Conservation (phyloP, 2,329 filamentous ascomycete species). For the Fusarium subglutinans region DNA sequence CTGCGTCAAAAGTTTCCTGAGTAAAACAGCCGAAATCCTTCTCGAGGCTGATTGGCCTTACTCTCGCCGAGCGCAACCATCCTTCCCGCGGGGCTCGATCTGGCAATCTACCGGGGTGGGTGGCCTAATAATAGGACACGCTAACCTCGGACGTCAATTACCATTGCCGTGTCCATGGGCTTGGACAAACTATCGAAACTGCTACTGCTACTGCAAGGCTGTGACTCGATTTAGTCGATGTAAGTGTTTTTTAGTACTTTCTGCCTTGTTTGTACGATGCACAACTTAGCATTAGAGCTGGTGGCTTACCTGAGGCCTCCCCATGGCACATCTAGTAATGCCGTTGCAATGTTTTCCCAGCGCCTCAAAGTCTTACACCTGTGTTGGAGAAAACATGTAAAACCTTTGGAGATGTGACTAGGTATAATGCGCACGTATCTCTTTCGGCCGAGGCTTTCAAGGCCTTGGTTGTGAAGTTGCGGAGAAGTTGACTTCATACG, state of each 20-base stretch:
- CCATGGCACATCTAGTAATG: background rate
- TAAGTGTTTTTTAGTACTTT: slow-evolving; percentile 17
- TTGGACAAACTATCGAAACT: slow-evolving; percentile 21
- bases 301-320: slow-evolving; percentile 36
- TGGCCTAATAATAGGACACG: slow-evolving; percentile 35
- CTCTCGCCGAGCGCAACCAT: slow-evolving; percentile 11
- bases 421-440: background rate
- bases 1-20: slow-evolving; percentile 11
- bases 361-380: background rate
- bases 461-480: background rate
- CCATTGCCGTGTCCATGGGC: slow-evolving; percentile 7
- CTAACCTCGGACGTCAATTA: slow-evolving; percentile 13
- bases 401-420: background rate
- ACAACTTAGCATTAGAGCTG: background rate
- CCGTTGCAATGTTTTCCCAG: background rate
- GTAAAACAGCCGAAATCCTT: slow-evolving; percentile 21
- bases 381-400: background rate
- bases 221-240: slow-evolving; percentile 9
- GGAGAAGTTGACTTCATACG: slow-evolving; percentile 9
- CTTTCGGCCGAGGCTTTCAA: background rate
- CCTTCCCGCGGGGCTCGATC: slow-evolving; percentile 22
- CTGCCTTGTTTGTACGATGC: slow-evolving; percentile 33
- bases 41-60: slow-evolving; percentile 17
- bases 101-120: slow-evolving; percentile 13
- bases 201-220: slow-evolving; percentile 36